A percentile compares a stretch with the other conserved stretches of the same genome.
Conservation (phyloP, 306 rosid species). For the Medicago arabica region DNA sequence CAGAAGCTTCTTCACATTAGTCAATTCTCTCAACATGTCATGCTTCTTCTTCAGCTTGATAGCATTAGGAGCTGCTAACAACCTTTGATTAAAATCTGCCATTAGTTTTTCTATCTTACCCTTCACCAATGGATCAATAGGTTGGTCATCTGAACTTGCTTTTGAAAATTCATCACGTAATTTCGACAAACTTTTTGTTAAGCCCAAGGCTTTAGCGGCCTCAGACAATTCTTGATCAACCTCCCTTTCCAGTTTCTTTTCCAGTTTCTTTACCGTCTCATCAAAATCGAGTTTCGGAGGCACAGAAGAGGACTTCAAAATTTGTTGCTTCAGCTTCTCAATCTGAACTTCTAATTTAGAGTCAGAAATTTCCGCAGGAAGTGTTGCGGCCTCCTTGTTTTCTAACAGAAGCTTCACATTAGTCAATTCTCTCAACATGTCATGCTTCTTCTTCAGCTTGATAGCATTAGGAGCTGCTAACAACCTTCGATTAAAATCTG, state of each 20-base stretch:
- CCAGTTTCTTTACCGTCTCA: constrained; percentile 62
- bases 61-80: constrained; percentile 68
- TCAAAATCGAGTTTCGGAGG: constrained; percentile 54
- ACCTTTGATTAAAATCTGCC: constrained; percentile 58
- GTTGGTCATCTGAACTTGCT: constrained; percentile 55
- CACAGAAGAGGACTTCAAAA: constrained; percentile 54
- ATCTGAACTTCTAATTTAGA: constrained; percentile 60
- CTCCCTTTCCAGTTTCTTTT: constrained; percentile 62
- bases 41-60: constrained; percentile 60
- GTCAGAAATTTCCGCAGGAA: constrained; percentile 44
- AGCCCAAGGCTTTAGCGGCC: constrained; percentile 67
- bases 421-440: constrained; percentile 66
- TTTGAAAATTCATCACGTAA: constrained; percentile 63
- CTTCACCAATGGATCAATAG: constrained; percentile 57
- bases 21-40: constrained; percentile 66
- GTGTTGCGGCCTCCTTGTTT: constrained; percentile 44
- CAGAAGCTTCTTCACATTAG: constrained; percentile 56
- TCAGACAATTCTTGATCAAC: constrained; percentile 64
- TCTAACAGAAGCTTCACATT: constrained; percentile 55
- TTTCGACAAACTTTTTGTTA: constrained; percentile 57
- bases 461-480: constrained; percentile 65
- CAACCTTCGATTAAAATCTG: constrained; percentile 60
- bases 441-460: constrained; percentile 60
- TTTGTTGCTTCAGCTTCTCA: constrained; percentile 62
- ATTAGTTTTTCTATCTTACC: constrained; percentile 67